Evolutionary conservation across 2,329 filamentous ascomycete genomes (phyloP), one percentile per base, ranked within the genome.

Genomic region (Escovopsis weberi): DNA sequence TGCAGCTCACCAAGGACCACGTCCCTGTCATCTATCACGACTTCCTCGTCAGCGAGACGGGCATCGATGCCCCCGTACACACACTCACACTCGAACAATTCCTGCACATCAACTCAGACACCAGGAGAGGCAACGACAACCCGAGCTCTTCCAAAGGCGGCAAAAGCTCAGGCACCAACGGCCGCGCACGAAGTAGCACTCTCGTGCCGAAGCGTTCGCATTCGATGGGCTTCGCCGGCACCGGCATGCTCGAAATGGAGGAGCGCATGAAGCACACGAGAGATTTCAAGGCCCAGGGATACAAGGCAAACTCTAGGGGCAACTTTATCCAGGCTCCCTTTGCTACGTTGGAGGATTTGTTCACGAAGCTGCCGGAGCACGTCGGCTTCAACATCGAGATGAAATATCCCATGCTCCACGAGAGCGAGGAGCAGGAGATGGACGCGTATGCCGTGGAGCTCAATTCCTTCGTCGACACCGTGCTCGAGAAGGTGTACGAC

Each of bases 371-470:
- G 0, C 86, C 87, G 0, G 74, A 82, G 48, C 71, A 76, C 12
- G 83, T 94, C 19, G 88, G 91, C 12, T 98, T 98, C 72, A 96
- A 98, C 62, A 94, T 98, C 52, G 91, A 98, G 67, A 84, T 98
- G 74, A 96, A 98, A 64, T 98, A 98, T 58, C 91, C 91, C 5
- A 96, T 96, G 88, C 75, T 98, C 36, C 82, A 89, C 59, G 93
- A 98, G 68, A 85, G 79, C 45, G 86, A 95, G 60, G 85, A 93
- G 59, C 84, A 95, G 51, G 86, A 94, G 52, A 95, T 96, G 87
- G 89, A 95, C 59, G 84, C 85, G 3, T 94, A 94, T 56, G 88
- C 86, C 0, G 85, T 96, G 38, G 91, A 98, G 64, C 74, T 96
- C 52, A 96, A 96, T 63, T 86, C 82, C 1, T 98, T 96, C 60